Evolutionary conservation across 2,329 filamentous ascomycete species (phyloP), one percentile per base, ranked within the genome.

Genomic region (Arachnomyces sp.): DNA sequence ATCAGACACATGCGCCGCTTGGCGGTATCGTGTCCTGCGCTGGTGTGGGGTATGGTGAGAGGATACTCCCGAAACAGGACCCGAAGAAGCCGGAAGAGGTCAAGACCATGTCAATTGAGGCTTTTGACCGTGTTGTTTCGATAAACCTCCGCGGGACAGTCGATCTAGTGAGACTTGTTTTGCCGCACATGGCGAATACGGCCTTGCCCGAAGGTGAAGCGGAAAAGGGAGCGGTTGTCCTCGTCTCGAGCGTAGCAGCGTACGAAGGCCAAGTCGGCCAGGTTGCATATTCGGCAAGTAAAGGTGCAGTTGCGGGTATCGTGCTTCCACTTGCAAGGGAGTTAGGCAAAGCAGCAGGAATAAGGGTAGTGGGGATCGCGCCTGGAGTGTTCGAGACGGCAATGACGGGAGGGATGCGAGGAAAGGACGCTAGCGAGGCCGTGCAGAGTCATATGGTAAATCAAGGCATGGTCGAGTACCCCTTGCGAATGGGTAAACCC

Each of bases 51-150:
- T 48, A 46, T 3, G 48, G 48, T 18, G 49, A 46, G 11, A 41
- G 50, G 8, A 39, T 44, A 4, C 43, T 50, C 7, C 50, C 50
- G 11, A 45, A 31, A 28, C 51, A 52, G 16, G 34, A 42, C 32
- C 31, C 11, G 40, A 38, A 12, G 18, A 18, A 31, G 9, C 18
- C 17, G n/a, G 14, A n/a, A 6, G 28, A 12, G 12, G 30, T 40
- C 13, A 38, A 38, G 34, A 62, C 63, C 37, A 64, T 72, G 48
- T 80, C 80, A 38, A 74, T 70, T 2, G 67, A 74, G 25, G 74
- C 73, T 6, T 81, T 80, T 47, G 68, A 77, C 44, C 58, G 61
- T 11, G 73, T 78, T 9, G 76, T 80, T 46, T 54, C 63, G 36
- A 57, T 54, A 36, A 54, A 53, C 31, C 36, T 54, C n/a, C 45